A percentile compares a stretch with the other conserved stretches of the same genome.
Conservation (phyloP, 2,329 filamentous ascomycete species). For the Xylariaceae sp. region DNA sequence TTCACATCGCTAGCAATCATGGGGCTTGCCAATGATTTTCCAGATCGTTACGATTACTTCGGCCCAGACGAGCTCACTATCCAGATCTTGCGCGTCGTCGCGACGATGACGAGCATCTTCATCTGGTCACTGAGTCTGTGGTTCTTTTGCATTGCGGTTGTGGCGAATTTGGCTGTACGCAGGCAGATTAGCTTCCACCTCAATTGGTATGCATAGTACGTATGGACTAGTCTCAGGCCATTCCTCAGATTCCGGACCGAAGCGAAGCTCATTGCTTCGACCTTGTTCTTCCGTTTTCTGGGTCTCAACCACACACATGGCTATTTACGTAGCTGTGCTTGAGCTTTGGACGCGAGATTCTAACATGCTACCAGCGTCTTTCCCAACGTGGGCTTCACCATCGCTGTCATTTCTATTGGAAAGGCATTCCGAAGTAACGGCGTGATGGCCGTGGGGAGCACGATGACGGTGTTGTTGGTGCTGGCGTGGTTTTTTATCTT, state of each 20-base stretch:
- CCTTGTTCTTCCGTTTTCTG: neutral
- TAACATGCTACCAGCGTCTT: slow-evolving; percentile 65
- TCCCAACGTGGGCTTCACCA: slow-evolving; percentile 59
- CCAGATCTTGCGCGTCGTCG: slow-evolving; percentile 33
- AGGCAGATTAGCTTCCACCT: slow-evolving; percentile 32
- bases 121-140: slow-evolving; percentile 45
- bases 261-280: neutral
- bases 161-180: slow-evolving; percentile 24
- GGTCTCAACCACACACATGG: neutral
- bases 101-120: slow-evolving; percentile 38
- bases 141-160: slow-evolving; percentile 39
- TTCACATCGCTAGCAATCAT: slow-evolving; percentile 37
- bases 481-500: slow-evolving; percentile 51
- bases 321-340: neutral
- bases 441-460: slow-evolving; percentile 50
- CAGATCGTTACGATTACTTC: slow-evolving; percentile 19
- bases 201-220: slow-evolving; percentile 43
- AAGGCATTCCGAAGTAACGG: slow-evolving; percentile 46
- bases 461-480: slow-evolving; percentile 51
- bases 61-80: slow-evolving; percentile 21
- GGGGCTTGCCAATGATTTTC: slow-evolving; percentile 31
- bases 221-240: neutral
- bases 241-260: neutral
- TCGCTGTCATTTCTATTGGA: slow-evolving; percentile 55
- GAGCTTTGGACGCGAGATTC: slow-evolving; percentile 10